phyloP scores from a whole-genome alignment of 805 yeast genomes.

The Candida krabiensis region DNA sequence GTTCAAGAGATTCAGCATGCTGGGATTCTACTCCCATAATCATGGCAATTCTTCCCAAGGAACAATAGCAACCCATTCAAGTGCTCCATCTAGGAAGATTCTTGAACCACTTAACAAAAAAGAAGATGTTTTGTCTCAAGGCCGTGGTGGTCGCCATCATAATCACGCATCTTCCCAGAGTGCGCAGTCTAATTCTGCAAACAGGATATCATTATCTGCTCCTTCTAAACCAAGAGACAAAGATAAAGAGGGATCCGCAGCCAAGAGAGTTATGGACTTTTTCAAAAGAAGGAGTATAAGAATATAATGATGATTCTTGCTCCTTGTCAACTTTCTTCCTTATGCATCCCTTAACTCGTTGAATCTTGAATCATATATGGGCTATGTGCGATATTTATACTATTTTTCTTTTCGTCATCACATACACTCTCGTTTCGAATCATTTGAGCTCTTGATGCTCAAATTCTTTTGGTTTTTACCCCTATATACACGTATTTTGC shows the following conservation, averaged over 20 bases:
- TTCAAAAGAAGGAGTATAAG: conserved; percentile 64
- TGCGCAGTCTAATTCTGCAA: conserved; percentile 31
- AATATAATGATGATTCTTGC: conserved; percentile 20
- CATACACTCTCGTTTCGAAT: background rate
- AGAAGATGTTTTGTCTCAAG: conserved; percentile 3
- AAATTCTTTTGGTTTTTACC: background rate
- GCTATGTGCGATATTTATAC: no score
- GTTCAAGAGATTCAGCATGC: conserved; percentile 33
- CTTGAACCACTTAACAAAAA: conserved; percentile 18
- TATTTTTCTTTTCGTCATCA: background rate
- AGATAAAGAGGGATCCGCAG: conserved; percentile 66
- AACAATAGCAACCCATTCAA: conserved; percentile 5
- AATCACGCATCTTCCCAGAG: conserved; percentile 3
- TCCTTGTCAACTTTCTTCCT: no score
- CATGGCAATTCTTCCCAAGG: conserved; percentile 13
- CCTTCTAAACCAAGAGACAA: conserved; percentile 9
- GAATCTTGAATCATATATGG: no score
- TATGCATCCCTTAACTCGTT: no score
- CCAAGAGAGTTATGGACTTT: conserved; percentile 75
- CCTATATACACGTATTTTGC: no score
- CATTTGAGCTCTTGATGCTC: background rate
- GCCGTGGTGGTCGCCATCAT: background rate
- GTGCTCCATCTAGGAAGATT: conserved; percentile 11
- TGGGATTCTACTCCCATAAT: conserved; percentile 29
- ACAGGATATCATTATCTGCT: conserved; percentile 28